Evolutionary conservation across 2,329 filamentous ascomycete species (phyloP), one percentile per base, ranked within the genome.

Genomic region (Cladosporium sp.): DNA sequence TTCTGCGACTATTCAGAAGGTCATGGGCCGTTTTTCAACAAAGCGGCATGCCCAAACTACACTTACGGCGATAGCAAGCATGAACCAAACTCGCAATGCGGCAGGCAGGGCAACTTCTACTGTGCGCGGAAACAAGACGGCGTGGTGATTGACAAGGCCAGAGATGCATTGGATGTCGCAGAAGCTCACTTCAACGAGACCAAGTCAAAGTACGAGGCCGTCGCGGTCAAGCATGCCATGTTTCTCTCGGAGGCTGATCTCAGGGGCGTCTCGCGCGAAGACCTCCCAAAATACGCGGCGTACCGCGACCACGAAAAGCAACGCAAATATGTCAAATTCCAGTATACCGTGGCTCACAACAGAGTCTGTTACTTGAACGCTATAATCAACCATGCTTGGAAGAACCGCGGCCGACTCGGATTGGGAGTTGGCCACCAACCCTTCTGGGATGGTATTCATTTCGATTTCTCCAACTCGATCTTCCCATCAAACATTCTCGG

Each of bases 11-110:
- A 37, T 35, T 24, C 52, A 4, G 24, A 45, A 15, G 22, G 19
- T 8, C 39, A 55, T 8, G 32, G 35, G 8, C 57, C 62, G 15
- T 55, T 61, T 49, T 62, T 36, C 51, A 58, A 39, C 35, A 49
- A 51, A 53, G n/a, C 55, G 12, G 22, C 7, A 3, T 65, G 63
- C 36, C 51, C 47, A 1, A 49, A 61, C 32, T 62, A 60, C 52
- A 17, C 13, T 17, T 17, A 22, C 12, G 39, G 50, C 10, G 22
- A 19, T 7, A 13, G 17, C 8, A 45, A 45, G 24, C 1, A 25
- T 25, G 42, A 45, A 3, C 22, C 15, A 15, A 9, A 25, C 42
- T n/a, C 17, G 1, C 47, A 25, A 6, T 64, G 62, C 35, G 62
- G 62, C 9, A 15, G 59, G 3, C 12, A 28, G 12, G 48, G 55